Evolutionary conservation across 441 rosid genomes (phyloP).

Genomic region (Erodium trifolium): DNA sequence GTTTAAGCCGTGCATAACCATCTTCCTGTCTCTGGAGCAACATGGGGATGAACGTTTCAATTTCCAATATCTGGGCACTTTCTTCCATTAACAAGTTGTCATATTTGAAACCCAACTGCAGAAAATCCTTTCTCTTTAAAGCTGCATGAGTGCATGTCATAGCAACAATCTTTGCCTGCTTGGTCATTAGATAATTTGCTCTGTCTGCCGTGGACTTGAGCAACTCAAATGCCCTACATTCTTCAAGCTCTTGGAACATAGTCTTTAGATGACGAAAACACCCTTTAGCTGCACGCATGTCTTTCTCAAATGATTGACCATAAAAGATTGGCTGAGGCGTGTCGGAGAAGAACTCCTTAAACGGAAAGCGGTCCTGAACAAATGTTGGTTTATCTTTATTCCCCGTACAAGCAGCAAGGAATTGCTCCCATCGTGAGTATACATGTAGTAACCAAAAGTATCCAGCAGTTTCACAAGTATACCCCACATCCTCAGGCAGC

Average conservation of each 20-base stretch:
- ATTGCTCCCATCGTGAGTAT: conserved; percentile 94
- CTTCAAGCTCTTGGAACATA: conserved; percentile 96
- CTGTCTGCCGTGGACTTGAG: conserved; percentile 99
- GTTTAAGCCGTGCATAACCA: conserved; percentile 94
- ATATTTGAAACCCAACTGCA: conserved; percentile 92
- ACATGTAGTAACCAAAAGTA: conserved; percentile 98
- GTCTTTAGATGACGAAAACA: conserved; percentile 91
- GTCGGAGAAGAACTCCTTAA: conserved; percentile 82
- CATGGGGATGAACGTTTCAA: conserved; percentile 99
- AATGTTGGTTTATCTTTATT: conserved; percentile 67
- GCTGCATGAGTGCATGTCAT: conserved; percentile 99
- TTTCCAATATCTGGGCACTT: conserved; percentile 97
- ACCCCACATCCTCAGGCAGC: conserved; percentile 97
- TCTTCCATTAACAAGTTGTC: conserved; percentile 99
- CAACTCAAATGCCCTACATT: conserved; percentile 97
- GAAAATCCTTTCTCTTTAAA: conserved; percentile 93
- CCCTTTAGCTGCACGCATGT: conserved; percentile 94
- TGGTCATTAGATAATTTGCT: conserved; percentile 95
- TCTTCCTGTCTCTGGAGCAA: conserved; percentile 98
- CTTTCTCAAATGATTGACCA: conserved; percentile 82
- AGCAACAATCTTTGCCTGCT: conserved; percentile 98
- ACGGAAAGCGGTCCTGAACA: conserved; percentile 81
- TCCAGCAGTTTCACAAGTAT: conserved; percentile 98
- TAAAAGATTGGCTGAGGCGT: conserved; percentile 69
- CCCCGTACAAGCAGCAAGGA: conserved; percentile 78